phyloP scores from a whole-genome alignment of 441 rosid genomes.

The Euphorbia celastroides region DNA sequence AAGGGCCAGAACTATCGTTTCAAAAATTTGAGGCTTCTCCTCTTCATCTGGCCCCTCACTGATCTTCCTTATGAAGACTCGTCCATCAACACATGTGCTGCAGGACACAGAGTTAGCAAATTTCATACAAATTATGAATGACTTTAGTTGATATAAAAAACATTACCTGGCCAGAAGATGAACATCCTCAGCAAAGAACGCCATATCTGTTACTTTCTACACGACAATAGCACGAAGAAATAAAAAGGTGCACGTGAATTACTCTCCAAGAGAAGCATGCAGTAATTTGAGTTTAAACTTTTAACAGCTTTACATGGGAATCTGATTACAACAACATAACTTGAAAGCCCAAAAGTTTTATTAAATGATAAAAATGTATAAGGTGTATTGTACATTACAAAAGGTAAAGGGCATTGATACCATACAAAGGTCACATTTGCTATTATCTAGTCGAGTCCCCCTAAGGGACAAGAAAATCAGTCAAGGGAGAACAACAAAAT shows the following conservation, averaged over 20 bases:
- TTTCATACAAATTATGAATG: slow-evolving; percentile 1
- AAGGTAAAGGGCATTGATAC: neutral
- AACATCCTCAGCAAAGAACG: slow-evolving; percentile 88
- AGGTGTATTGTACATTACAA: neutral
- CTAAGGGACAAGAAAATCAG: neutral
- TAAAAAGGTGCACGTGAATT: slow-evolving; percentile 15
- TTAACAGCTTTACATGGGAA: neutral
- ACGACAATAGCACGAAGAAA: neutral
- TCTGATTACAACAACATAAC: neutral
- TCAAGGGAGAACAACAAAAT: neutral
- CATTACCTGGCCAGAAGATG: slow-evolving; percentile 87
- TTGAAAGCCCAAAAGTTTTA: neutral
- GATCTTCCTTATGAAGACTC: slow-evolving; percentile 69
- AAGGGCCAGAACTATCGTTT: slow-evolving; percentile 55
- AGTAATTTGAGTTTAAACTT: neutral
- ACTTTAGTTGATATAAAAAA: slow-evolving; percentile 9
- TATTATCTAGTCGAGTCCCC: slow-evolving; percentile 1
- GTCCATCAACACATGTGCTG: slow-evolving; percentile 81
- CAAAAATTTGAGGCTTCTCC: slow-evolving; percentile 73
- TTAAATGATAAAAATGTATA: neutral
- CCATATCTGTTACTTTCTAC: slow-evolving; percentile 92
- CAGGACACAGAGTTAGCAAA: slow-evolving; percentile 19
- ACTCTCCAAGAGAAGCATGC: slow-evolving; percentile 4
- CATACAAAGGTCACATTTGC: neutral
- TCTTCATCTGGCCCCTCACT: slow-evolving; percentile 78